Evolutionary conservation across 2,329 filamentous ascomycete species (phyloP), one percentile per base, ranked within the genome.

Genomic region (Neopestalotiopsis clavispora): DNA sequence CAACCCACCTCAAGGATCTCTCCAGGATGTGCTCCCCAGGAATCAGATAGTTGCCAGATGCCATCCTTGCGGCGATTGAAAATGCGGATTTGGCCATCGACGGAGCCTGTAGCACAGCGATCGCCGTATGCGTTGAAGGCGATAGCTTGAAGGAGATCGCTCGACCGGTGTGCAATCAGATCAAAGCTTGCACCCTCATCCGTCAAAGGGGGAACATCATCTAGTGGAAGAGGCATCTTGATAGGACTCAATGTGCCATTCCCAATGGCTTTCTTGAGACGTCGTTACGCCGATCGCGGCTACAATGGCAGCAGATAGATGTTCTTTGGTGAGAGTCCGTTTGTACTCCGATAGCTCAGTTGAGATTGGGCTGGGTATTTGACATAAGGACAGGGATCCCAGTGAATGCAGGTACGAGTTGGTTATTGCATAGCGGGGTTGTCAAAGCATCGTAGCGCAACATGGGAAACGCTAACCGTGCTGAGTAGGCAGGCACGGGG

Each of bases 111-210:
- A 57, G 95, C 93, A 84, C 95, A 95, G 74, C 95, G 93, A 75
- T 94, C 95, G 74, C 95, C 95, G 79, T 97, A 97, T 73, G 91
- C 91, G 80, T 98, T 98, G 86, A 97, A 97, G 73, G 94, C 92
- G 70, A 95, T 91, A 67, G 94, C 92, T 72, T 95, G 91, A 65
- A 97, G 92, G 59, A 96, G 86, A 78, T 97, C 93, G 75, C 90
- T 89, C 80, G 95, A 92, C 74, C 91, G 91, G 78, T 94, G 90
- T 70, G 90, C 88, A 75, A 94, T 87, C 74, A 92, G 89, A 69
- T 89, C 85, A 72, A 89, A 87, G 61, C 80, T 79, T 32, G 82
- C 78, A 74, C 81, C 83, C 71, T 87, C 85, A 70, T 86, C 83
- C 67, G 63, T 65, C 17, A 67, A 23, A 64, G 69, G 64, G 56